phyloP scores from a whole-genome alignment of 768 basidiomycete genomes.

The Lentinula raphanica region DNA sequence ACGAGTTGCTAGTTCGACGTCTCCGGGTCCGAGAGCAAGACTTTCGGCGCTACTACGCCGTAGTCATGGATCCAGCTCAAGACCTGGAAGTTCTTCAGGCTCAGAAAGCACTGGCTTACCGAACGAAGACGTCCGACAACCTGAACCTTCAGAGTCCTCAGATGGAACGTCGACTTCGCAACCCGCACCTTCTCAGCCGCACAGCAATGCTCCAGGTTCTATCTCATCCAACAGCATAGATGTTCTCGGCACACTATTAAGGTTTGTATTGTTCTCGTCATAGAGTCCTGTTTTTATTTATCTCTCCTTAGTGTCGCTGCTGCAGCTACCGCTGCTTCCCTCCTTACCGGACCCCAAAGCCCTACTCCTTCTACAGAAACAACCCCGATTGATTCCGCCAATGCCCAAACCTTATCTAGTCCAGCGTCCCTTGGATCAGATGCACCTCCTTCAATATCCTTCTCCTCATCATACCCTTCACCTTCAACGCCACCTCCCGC shows the following conservation, averaged over 20 bases:
- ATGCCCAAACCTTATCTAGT: constrained; percentile 26
- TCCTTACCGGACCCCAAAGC: constrained; percentile 68
- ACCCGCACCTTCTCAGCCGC: neutral
- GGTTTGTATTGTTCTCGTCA: constrained; percentile 37
- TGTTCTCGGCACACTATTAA: constrained; percentile 76
- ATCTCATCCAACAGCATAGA: constrained; percentile 75
- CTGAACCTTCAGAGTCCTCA: neutral
- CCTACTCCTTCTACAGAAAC: constrained; percentile 51
- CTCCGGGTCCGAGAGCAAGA: neutral
- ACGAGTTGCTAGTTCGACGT: neutral
- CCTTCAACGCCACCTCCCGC: constrained; percentile 3
- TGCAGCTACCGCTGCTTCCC: constrained; percentile 86
- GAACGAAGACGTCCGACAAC: neutral
- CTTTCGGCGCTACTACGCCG: constrained; percentile 1
- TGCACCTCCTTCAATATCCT: neutral
- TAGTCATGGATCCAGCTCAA: neutral
- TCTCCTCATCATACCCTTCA: constrained; percentile 9
- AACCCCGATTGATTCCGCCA: constrained; percentile 29
- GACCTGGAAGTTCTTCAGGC: constrained; percentile 18
- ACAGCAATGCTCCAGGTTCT: constrained; percentile 9
- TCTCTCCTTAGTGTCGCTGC: constrained; percentile 63
- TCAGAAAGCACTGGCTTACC: neutral
- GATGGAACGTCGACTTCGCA: neutral
- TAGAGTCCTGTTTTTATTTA: neutral
- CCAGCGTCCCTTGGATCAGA: constrained; percentile 3